A percentile compares a stretch with the other conserved stretches of the same genome.
Evolutionary conservation across 495 filamentous ascomycete genomes (phyloP).

Genomic region (Sphaerosporella brunnea): DNA sequence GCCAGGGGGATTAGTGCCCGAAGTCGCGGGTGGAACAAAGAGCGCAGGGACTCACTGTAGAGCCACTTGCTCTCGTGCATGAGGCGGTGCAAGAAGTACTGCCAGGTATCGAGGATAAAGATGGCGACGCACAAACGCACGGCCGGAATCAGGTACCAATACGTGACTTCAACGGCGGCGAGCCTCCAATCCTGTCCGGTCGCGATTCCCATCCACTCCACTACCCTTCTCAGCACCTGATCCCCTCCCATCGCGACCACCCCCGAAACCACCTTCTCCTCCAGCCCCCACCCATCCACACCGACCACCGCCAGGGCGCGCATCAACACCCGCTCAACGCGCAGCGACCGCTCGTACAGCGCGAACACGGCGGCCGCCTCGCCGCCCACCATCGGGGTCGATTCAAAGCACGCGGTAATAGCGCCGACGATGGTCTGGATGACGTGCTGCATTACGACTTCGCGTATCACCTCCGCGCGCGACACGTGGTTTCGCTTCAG

Average conservation of each 20-base stretch:
- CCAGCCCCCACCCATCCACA: constrained; percentile 34
- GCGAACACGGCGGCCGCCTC: constrained; percentile 57
- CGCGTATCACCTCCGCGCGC: constrained; percentile 61
- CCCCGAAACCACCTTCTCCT: constrained; percentile 18
- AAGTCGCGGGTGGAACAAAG: neutral
- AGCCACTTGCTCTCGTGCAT: constrained; percentile 96
- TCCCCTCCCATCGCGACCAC: constrained; percentile 15
- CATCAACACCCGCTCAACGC: constrained; percentile 17
- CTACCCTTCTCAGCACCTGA: constrained; percentile 7
- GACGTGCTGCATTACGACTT: constrained; percentile 78
- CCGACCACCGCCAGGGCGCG: constrained; percentile 33
- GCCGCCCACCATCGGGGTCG: constrained; percentile 44
- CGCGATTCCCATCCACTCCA: constrained; percentile 33
- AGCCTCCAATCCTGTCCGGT: constrained; percentile 60
- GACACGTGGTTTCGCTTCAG: constrained; percentile 70
- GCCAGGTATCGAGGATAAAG: constrained; percentile 74
- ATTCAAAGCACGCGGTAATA: constrained; percentile 45
- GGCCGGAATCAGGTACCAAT: constrained; percentile 58
- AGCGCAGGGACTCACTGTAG: constrained; percentile 44
- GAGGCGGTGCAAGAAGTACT: constrained; percentile 84
- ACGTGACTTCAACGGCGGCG: constrained; percentile 49
- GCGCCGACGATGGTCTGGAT: constrained; percentile 56
- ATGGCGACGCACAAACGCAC: constrained; percentile 58
- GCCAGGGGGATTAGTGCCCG: neutral
- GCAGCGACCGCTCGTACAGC: constrained; percentile 18